A percentile compares a stretch with the other conserved stretches of the same genome.
These are phyloP conservation scores for Coemansia sp. DNA, from an alignment of 192 early-diverging fungal genomes.

Conservation along the genomic window DNA sequence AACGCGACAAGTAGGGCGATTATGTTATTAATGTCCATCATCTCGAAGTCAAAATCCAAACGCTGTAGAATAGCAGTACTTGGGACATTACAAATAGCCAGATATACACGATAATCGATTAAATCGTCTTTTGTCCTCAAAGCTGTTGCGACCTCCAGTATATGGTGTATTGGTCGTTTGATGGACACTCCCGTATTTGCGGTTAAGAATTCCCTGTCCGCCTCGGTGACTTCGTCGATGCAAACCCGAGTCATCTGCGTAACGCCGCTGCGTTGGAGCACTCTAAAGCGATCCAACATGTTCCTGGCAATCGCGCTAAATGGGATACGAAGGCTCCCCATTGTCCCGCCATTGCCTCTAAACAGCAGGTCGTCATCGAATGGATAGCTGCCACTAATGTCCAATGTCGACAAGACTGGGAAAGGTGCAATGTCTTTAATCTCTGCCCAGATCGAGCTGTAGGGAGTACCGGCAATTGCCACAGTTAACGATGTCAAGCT, in stretches of 20 bases:
- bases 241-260: background rate
- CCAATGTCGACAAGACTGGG: background rate
- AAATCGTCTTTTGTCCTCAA: background rate
- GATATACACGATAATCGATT: background rate
- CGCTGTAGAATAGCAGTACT: background rate
- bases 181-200: background rate
- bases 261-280: background rate
- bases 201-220: background rate
- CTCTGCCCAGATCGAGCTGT: background rate
- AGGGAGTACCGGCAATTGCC: background rate
- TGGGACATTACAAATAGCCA: background rate
- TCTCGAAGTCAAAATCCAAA: background rate
- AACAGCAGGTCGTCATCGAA: background rate
- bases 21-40: background rate
- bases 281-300: background rate
- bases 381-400: background rate
- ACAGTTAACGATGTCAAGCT: background rate
- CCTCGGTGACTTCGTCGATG: background rate
- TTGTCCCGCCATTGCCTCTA: background rate
- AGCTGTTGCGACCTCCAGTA: background rate
- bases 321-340: background rate
- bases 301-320: slow-evolving; percentile 2
- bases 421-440: background rate
- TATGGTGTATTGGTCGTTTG: background rate
- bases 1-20: background rate